phyloP scores from a whole-genome alignment of 2,329 filamentous ascomycete genomes.

The Botrytis porri region DNA sequence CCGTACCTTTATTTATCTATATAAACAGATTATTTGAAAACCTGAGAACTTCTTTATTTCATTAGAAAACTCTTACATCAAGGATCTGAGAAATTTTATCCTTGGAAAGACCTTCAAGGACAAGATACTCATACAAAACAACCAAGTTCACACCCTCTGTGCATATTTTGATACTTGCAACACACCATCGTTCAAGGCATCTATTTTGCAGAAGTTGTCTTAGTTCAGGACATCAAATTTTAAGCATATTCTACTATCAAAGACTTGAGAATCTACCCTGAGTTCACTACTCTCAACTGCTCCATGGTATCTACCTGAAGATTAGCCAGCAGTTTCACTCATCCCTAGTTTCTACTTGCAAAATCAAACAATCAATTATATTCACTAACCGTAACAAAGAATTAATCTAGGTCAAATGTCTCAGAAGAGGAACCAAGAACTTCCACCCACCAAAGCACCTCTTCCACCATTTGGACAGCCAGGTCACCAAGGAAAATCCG shows the following conservation, averaged over 20 bases:
- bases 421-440: neutral
- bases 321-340: neutral
- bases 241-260: neutral
- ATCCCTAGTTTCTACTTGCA: neutral
- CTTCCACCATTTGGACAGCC: neutral
- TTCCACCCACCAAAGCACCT: neutral
- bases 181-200: neutral
- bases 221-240: neutral
- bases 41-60: neutral
- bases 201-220: neutral
- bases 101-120: neutral
- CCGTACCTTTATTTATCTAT: neutral
- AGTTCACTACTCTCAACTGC: neutral
- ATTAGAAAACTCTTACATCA: neutral
- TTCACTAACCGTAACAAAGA: neutral
- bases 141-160: no score
- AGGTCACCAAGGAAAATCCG: conserved; percentile 2
- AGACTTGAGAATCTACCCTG: neutral
- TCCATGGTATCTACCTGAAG: neutral
- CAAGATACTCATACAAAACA: rapidly evolving
- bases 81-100: neutral
- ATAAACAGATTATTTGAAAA: neutral
- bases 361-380: neutral
- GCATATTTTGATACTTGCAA: neutral
- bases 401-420: neutral